These are phyloP conservation scores for Ogataea pignaliae DNA, from an alignment of 805 yeast genomes.

Conservation along the genomic window DNA sequence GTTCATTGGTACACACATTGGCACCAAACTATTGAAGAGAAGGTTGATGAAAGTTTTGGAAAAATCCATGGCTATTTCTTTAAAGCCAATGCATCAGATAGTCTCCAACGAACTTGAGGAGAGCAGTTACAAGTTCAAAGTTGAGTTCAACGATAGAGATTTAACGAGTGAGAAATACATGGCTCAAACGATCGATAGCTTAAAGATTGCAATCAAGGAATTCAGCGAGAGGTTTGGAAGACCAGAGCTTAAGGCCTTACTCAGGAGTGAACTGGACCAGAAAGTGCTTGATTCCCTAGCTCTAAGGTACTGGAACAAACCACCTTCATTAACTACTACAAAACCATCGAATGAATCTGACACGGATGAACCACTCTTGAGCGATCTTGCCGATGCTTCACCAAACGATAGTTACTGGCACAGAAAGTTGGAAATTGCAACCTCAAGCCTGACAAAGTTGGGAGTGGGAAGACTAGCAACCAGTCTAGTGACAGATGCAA, in stretches of 20 bases:
- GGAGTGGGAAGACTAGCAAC: constrained; percentile 94
- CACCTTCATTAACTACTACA: constrained; percentile 29
- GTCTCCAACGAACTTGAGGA: constrained; percentile 93
- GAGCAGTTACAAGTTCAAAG: constrained; percentile 86
- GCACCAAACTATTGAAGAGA: constrained; percentile 70
- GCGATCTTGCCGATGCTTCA: constrained; percentile 51
- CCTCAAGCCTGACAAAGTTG: constrained; percentile 80
- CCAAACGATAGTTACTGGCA: constrained; percentile 83
- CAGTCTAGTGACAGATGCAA: constrained; percentile 71
- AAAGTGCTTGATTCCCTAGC: constrained; percentile 83
- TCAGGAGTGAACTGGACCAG: constrained; percentile 86
- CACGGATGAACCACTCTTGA: constrained; percentile 44
- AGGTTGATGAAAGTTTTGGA: constrained; percentile 86
- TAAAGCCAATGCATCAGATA: constrained; percentile 80
- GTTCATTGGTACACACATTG: constrained; percentile 62
- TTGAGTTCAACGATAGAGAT: constrained; percentile 91
- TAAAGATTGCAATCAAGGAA: constrained; percentile 84
- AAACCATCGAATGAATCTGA: constrained; percentile 9
- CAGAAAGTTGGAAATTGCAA: constrained; percentile 75
- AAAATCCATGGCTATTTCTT: constrained; percentile 81
- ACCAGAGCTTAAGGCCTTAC: constrained; percentile 69
- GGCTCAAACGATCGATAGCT: constrained; percentile 83
- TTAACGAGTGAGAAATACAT: constrained; percentile 92
- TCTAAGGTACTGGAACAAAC: constrained; percentile 85
- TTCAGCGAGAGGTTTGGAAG: constrained; percentile 79